Evolutionary conservation across 2,329 filamentous ascomycete species (phyloP).

Genomic region (Parascedosporium putredinis): DNA sequence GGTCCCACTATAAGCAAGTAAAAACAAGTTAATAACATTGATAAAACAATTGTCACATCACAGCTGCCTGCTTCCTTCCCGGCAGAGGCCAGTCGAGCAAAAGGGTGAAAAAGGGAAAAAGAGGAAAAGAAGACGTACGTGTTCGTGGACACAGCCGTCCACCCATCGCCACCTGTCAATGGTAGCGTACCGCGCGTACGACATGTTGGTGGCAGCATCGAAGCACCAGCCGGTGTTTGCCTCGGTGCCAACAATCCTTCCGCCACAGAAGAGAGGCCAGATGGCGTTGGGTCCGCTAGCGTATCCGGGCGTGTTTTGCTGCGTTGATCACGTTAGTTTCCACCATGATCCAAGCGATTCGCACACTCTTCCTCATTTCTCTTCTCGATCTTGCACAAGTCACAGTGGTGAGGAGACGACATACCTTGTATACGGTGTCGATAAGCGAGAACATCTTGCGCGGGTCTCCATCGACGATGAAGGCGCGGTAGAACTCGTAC

Average conservation of each 20-base stretch:
- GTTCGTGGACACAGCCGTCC: constrained; percentile 28
- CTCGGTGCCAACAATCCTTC: constrained; percentile 23
- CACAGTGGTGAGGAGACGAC: too few relatives aligned
- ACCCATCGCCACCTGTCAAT: constrained; percentile 29
- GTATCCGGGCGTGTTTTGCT: constrained; percentile 29
- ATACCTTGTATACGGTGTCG: constrained; percentile 25
- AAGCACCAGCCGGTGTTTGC: constrained; percentile 25
- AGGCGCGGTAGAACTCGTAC: constrained; percentile 29
- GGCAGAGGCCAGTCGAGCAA: too few relatives aligned
- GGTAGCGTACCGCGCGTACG: constrained; percentile 26
- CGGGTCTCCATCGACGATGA: constrained; percentile 28
- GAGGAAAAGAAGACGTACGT: too few relatives aligned
- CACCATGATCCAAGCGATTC: too few relatives aligned
- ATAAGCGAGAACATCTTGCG: constrained; percentile 29
- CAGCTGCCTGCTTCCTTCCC: constrained; percentile 9
- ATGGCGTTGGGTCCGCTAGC: constrained; percentile 23
- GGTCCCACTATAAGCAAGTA: constrained; percentile 20
- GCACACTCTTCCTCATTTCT: too few relatives aligned
- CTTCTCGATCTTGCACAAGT: too few relatives aligned
- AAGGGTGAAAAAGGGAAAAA: too few relatives aligned
- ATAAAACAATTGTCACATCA: neutral
- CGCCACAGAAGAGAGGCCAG: constrained; percentile 28
- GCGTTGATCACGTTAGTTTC: too few relatives aligned
- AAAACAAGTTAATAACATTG: constrained; percentile 6
- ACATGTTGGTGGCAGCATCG: constrained; percentile 28